Base-by-base conservation (phyloP, 257 asterid species). In the Petunia axillaris region DNA sequence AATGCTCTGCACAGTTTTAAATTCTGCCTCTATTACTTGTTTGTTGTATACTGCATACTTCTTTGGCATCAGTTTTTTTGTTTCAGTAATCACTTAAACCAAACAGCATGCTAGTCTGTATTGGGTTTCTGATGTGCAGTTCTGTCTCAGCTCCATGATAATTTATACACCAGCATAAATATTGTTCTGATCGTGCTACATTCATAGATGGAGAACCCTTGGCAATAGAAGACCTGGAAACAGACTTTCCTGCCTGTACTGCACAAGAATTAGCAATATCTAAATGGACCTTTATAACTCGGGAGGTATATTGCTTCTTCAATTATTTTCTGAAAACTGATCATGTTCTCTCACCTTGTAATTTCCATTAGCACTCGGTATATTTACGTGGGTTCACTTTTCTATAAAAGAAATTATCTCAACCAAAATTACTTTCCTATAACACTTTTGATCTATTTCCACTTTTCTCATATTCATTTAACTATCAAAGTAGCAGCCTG, bases 251-350 rank as follows among this genome's bases (percentile, higher is more conserved):
- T 37, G 80, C 80, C 68, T 83, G 76, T 82, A 85, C 97, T 48
- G 88, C 88, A 48, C 78, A 90, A 53, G 83, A 86, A 77, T 85
- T 92, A 65, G 81, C 66, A 66, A 83, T 80, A 84, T 89, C 93
- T 53, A 91, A 88, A 84, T 92, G 98, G 98, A 91, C 95, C 44
- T 95, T 93, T 78, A 89, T 93, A 38, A 93, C 98, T 64, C 92
- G 82, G 81, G 97, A 91, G 97, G 98, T 94, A 64, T 40, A 16
- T 79, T 63, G 52, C 35, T 64, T 57, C 64, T 79, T 57, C 44
- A 64, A 10, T 79, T 79, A 63, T 78, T 14, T 64, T 14, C 76
- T 77, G 55, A 44, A 58, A 77, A 25, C 10, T 25, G 57, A 77
- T 16, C 57, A 25, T 60, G 13, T 46, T 59, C 6, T 25, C 52